Evolutionary conservation across 768 basidiomycete genomes (phyloP), one percentile per base, ranked within the genome.

Genomic region (Termitomyces sp.): DNA sequence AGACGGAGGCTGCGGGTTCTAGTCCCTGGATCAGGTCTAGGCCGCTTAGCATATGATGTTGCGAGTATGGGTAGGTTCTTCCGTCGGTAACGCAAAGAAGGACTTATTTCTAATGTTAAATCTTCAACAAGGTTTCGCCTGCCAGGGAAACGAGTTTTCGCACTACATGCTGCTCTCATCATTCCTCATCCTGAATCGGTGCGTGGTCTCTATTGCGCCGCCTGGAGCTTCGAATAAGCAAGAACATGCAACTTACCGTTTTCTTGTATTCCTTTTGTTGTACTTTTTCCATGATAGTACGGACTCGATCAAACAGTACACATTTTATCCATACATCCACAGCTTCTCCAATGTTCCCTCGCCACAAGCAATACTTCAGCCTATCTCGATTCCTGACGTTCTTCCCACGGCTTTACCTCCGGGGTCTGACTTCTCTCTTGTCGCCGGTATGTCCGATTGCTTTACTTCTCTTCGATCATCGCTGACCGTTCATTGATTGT

Each of bases 61-160:
- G 92, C 93, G 5, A 82, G 79, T 32, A 75, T 87, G 52, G 94
- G 93, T 92, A 63, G 34, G 75, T 57, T 35, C 28, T 48, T 34
- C 45, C 47, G 45, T 12, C 21, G 4, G 45, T 38, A 35, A 22
- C 32, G 2, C 3, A 5, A 59, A 42, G 14, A 11, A 49, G 30
- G 38, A 47, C 15, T 32, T 44, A 0, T 45, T 15, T 7, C 17
- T 38, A 43, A 51, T 19, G 17, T 24, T 26, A 2, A 5, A 11
- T 11, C 14, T 12, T 15, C 9, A 6, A 26, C 38, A 58, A 93
- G 94, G 94, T 3, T 98, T 93, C 62, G 72, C 88, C 1, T 93
- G 89, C 60, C 94, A 96, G 69, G 94, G 90, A 21, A 97, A 97
- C 66, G 95, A 98, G 69, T 97, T 97, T 67, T 93, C 91, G 32